Percentiles rank a stretch among this genome's conserved stretches.
phyloP scores from a whole-genome alignment of 106 monocot species.

The Ottelia alismoides region DNA sequence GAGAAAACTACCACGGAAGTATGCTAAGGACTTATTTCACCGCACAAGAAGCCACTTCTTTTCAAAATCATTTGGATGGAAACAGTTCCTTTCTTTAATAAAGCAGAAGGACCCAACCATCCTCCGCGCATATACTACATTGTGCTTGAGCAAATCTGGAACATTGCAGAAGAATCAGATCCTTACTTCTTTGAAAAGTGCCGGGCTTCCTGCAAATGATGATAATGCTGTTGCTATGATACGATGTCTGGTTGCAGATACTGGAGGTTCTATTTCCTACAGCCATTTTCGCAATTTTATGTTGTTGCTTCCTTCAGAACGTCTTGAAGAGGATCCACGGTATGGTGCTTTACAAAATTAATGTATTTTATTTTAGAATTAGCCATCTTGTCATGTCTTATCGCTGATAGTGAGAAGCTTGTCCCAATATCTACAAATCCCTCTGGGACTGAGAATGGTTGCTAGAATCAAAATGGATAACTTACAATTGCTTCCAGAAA shows the following conservation, averaged over 20 bases:
- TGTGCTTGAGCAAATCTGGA: conserved; percentile 96
- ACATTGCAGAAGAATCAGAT: conserved; percentile 89
- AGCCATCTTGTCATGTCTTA: too few relatives aligned
- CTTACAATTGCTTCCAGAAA: too few relatives aligned
- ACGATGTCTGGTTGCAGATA: conserved; percentile 72
- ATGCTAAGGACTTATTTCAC: conserved; percentile 71
- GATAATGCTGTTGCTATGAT: conserved; percentile 96
- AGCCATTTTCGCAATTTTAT: conserved; percentile 98
- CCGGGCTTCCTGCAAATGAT: conserved; percentile 90
- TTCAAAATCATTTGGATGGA: conserved; percentile 97
- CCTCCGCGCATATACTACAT: conserved; percentile 81
- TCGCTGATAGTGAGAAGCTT: too few relatives aligned
- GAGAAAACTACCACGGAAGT: conserved; percentile 63
- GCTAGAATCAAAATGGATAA: too few relatives aligned
- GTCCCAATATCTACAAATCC: too few relatives aligned
- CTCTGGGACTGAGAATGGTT: too few relatives aligned
- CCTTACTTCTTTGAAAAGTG: conserved; percentile 78
- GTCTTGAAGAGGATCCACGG: conserved; percentile 96
- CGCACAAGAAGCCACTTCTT: conserved; percentile 75
- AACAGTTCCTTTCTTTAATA: conserved; percentile 84
- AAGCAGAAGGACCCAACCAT: conserved; percentile 96
- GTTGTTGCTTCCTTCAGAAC: conserved; percentile 90
- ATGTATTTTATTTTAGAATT: too few relatives aligned
- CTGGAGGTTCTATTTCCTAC: conserved; percentile 77
- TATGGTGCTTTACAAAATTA: conserved; percentile 23